These are phyloP conservation scores for Talaromyces sp. DNA, from an alignment of 2,329 filamentous ascomycete species.

Conservation along the genomic window DNA sequence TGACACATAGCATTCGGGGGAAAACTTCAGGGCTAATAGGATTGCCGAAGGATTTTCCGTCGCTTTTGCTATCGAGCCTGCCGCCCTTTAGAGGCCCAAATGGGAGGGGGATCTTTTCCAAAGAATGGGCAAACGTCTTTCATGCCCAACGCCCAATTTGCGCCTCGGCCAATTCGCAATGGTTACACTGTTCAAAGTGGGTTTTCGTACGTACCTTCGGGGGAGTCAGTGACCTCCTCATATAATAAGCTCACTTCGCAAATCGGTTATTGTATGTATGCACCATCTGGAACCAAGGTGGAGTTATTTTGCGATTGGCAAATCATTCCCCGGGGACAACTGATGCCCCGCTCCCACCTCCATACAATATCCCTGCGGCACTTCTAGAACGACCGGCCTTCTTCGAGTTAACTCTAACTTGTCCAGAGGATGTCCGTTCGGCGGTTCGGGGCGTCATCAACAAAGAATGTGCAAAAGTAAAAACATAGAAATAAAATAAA, in stretches of 20 bases:
- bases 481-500: background rate
- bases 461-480: background rate
- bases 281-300: background rate
- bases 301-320: background rate
- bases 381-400: slow-evolving; percentile 1
- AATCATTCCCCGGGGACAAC: background rate
- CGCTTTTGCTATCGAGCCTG: slow-evolving; percentile 9
- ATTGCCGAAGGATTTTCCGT: slow-evolving; percentile 10
- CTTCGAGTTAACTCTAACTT: background rate
- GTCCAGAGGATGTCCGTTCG: background rate
- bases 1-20: slow-evolving; percentile 14
- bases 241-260: background rate
- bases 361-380: slow-evolving; percentile 1
- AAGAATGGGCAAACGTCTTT: slow-evolving; percentile 18
- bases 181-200: background rate
- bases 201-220: background rate
- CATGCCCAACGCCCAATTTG: slow-evolving; percentile 26
- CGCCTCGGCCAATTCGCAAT: slow-evolving; percentile 20
- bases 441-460: background rate
- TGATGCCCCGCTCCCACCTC: background rate
- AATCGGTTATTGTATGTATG: background rate
- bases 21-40: background rate
- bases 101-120: background rate
- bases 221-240: background rate
- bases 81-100: slow-evolving; percentile 19